Evolutionary conservation across 2,329 filamentous ascomycete species (phyloP).

Genomic region (Nannizziopsis arthrosporioides): DNA sequence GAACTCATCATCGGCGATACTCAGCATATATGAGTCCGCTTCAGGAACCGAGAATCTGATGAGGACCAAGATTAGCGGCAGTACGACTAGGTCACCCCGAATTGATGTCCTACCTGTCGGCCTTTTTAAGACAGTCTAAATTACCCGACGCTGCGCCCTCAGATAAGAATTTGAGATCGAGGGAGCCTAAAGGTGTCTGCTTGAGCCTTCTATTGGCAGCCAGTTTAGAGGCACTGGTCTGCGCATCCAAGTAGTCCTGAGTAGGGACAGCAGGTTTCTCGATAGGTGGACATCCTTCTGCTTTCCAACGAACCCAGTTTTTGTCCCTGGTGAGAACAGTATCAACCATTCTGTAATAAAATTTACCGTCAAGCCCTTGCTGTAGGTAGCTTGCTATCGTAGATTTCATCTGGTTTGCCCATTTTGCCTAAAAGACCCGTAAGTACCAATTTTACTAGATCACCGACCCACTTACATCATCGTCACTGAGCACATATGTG

Average conservation of each 20-base stretch:
- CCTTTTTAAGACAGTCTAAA: conserved; percentile 58
- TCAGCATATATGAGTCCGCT: conserved; percentile 57
- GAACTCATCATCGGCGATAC: conserved; percentile 68
- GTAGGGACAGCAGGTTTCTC: conserved; percentile 60
- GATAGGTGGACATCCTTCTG: conserved; percentile 82
- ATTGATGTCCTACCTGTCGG: conserved; percentile 36
- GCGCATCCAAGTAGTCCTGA: conserved; percentile 57
- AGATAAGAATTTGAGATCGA: conserved; percentile 67
- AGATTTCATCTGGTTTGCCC: conserved; percentile 67
- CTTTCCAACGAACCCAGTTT: conserved; percentile 98
- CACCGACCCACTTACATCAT: conserved; percentile 51
- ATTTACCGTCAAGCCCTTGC: conserved; percentile 69
- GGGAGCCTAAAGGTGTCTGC: conserved; percentile 55
- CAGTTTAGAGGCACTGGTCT: conserved; percentile 51
- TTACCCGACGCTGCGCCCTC: conserved; percentile 51
- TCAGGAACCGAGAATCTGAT: conserved; percentile 56
- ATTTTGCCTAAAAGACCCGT: conserved; percentile 53
- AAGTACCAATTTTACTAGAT: conserved; percentile 9
- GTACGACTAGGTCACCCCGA: background rate
- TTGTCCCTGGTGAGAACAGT: conserved; percentile 92
- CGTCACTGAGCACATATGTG: conserved; percentile 62
- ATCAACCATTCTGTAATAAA: conserved; percentile 93
- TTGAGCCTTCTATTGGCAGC: conserved; percentile 62
- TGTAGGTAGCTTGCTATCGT: conserved; percentile 74
- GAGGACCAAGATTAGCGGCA: conserved; percentile 13